Base-by-base conservation (phyloP, 495 filamentous ascomycete species). In the Echria macrotheca region DNA sequence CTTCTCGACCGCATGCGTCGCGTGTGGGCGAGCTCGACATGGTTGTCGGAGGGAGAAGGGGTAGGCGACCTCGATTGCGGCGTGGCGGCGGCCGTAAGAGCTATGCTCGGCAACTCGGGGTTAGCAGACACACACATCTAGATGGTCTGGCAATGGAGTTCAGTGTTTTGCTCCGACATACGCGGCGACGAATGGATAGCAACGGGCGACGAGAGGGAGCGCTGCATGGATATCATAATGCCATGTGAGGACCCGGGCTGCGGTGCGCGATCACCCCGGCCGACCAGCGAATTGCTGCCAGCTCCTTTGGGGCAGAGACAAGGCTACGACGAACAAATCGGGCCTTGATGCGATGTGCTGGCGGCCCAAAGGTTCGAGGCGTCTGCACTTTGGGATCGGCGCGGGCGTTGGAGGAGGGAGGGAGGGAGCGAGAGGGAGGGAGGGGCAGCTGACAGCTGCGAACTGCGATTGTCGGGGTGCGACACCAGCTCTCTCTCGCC, bases 221-320 rank as follows among this genome's bases (percentile, higher is more conserved):
- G 72, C 63, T 76, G 72, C 72, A 76, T 76, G 61, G 73, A 72
- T 62, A 74, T 72, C 72, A 76, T 76, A 67, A 57, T 73, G 67
- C 68, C 72, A 70, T 72, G 58, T 44, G 53, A 50, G 51, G 49
- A 41, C 14, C 53, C 54, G 47, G 50, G 49, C 19, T 18, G 57
- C 47, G 44, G 47, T 41, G 37, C 51, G 58, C 55, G 61, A 56
- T 64, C 53, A 55, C 60, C 64, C 61, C 40, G 49, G 53, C 55
- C 62, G 47, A 52, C 54, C 53, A 55, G 47, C 49, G 37, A 37
- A 22, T 24, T 32, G 52, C 53, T 51, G 49, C 43, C 29, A 54
- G 56, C 35, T 21, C 35, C 39, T n/a, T 22, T 4, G 38, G 37
- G 46, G 36, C 32, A 21, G 49, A 54, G 43, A 31, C 14, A 12